These are phyloP conservation scores for Spiraea crenata DNA, from an alignment of 331 rosid genomes.

Conservation along the genomic window DNA sequence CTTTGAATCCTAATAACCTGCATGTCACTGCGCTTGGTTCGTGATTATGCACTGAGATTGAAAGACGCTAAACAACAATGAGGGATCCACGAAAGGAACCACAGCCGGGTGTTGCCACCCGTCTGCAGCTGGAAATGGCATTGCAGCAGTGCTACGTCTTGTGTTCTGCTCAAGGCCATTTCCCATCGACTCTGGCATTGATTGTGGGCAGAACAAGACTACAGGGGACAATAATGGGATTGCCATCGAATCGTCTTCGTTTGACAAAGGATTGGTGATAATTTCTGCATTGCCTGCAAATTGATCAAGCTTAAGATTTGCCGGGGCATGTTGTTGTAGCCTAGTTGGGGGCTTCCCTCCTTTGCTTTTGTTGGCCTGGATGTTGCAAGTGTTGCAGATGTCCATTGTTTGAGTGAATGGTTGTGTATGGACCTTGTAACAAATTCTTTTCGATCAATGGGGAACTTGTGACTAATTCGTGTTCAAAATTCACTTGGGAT, in stretches of 20 bases:
- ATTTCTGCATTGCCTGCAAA: slow-evolving; percentile 2
- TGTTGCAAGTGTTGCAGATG: slow-evolving; percentile 12
- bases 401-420: slow-evolving; percentile 33
- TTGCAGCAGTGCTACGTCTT: background rate
- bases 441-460: too few relatives aligned
- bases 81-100: slow-evolving; percentile 40
- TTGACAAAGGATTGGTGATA: slow-evolving; percentile 13
- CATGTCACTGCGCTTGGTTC: slow-evolving; percentile 40
- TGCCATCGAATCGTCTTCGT: slow-evolving; percentile 28
- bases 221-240: slow-evolving; percentile 80
- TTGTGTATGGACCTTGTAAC: too few relatives aligned
- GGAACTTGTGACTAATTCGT: background rate
- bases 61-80: slow-evolving; percentile 50
- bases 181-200: slow-evolving; percentile 26
- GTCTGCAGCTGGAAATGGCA: background rate
- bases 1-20: background rate
- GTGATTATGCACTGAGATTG: slow-evolving; percentile 56
- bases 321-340: slow-evolving; percentile 66
- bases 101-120: slow-evolving; percentile 70
- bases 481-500: background rate
- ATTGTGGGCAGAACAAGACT: slow-evolving; percentile 32
- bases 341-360: slow-evolving; percentile 42
- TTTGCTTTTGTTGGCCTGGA: background rate
- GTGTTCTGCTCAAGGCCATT: background rate
- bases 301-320: slow-evolving; percentile 49